Evolutionary conservation across 2,329 filamentous ascomycete species (phyloP).

Genomic region (Salinomyces thailandicus): DNA sequence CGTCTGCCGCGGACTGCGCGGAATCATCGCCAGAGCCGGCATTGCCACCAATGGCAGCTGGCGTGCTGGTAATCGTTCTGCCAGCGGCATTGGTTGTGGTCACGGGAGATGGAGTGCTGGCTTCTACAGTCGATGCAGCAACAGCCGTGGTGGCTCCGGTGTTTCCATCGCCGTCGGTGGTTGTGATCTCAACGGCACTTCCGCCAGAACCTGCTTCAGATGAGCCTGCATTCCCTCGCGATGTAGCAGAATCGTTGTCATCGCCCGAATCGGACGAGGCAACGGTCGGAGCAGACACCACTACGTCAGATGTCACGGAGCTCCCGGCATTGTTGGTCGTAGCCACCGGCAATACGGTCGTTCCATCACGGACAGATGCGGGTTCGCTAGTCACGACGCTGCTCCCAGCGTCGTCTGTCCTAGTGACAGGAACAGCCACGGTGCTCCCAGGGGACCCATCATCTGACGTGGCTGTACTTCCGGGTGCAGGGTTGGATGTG

Average conservation of each 20-base stretch:
- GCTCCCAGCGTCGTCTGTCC: slow-evolving; percentile 16
- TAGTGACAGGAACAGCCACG: slow-evolving; percentile 12
- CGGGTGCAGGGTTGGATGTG: too few relatives aligned
- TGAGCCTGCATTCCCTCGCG: background rate
- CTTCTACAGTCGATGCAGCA: slow-evolving; percentile 12
- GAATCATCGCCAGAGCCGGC: slow-evolving; percentile 6
- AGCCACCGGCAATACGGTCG: slow-evolving; percentile 10
- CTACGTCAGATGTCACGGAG: background rate
- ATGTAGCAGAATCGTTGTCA: background rate
- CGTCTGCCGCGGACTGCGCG: background rate
- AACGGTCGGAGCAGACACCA: background rate
- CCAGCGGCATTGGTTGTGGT: slow-evolving; percentile 12
- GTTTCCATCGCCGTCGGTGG: slow-evolving; percentile 16
- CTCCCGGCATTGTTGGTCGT: slow-evolving; percentile 8
- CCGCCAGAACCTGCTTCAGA: slow-evolving; percentile 5
- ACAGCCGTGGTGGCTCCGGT: slow-evolving; percentile 13
- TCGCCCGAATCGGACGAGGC: background rate
- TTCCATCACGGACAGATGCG: slow-evolving; percentile 11
- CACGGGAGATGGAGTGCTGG: slow-evolving; percentile 12
- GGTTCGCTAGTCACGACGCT: slow-evolving; percentile 12
- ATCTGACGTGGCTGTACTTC: background rate
- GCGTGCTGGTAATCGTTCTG: slow-evolving; percentile 10
- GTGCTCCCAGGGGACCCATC: background rate
- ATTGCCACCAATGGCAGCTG: slow-evolving; percentile 9
- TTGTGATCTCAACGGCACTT: slow-evolving; percentile 17